Evolutionary conservation across 2,329 filamentous ascomycete species (phyloP).

Genomic region (Penicillium frequentans): DNA sequence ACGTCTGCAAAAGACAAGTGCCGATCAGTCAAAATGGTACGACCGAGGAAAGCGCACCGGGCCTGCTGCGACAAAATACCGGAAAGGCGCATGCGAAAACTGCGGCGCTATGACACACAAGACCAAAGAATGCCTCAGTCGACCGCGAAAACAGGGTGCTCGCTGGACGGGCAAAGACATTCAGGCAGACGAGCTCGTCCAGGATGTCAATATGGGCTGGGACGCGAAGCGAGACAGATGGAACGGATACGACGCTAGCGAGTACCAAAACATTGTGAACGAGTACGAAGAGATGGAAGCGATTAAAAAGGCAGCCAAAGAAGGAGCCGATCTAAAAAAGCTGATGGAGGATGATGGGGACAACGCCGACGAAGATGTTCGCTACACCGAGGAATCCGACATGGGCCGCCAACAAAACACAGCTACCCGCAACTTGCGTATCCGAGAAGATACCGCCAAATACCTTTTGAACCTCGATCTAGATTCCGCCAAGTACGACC

Average conservation of each 20-base stretch:
- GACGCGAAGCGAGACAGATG: conserved; percentile 96
- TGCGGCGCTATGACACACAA: conserved; percentile 97
- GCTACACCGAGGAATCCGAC: conserved; percentile 91
- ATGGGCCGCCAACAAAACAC: conserved; percentile 94
- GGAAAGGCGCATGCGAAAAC: conserved; percentile 98
- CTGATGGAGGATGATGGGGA: conserved; percentile 56
- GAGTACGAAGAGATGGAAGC: conserved; percentile 86
- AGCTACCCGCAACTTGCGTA: conserved; percentile 82
- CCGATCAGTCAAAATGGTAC: conserved; percentile 82
- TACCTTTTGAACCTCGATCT: conserved; percentile 93
- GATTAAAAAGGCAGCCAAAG: conserved; percentile 59
- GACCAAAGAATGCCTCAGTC: conserved; percentile 85
- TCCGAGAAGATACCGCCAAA: conserved; percentile 96
- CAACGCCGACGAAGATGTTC: conserved; percentile 49
- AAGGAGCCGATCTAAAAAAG: conserved; percentile 52
- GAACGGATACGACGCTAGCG: conserved; percentile 92
- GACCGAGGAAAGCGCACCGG: conserved; percentile 81
- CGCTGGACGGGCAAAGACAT: conserved; percentile 93
- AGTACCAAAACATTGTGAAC: conserved; percentile 84
- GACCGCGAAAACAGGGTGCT: conserved; percentile 84
- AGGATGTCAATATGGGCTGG: conserved; percentile 87
- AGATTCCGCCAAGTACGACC: conserved; percentile 96
- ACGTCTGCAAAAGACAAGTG: conserved; percentile 70
- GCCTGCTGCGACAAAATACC: conserved; percentile 90
- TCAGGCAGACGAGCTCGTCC: conserved; percentile 82